Evolutionary conservation across 352 stramenopile species (phyloP).

Genomic region (Pythium periplocum): DNA sequence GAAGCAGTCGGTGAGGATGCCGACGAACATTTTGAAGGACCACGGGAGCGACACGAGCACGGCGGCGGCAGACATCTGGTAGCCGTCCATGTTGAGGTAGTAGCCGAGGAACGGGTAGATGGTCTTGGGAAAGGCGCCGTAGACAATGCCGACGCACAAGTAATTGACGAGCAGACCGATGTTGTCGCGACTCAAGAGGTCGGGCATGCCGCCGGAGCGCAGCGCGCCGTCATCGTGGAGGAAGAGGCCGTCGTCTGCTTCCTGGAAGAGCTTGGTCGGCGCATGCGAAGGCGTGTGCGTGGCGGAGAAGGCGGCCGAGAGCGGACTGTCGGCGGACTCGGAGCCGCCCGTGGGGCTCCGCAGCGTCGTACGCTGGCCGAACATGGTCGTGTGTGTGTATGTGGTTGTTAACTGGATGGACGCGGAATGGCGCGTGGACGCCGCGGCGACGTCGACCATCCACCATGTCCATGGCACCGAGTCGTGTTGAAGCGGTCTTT

Average conservation of each 20-base stretch:
- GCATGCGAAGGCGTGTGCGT: slow-evolving; percentile 6
- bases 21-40: slow-evolving; percentile 32
- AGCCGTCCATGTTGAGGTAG: slow-evolving; percentile 25
- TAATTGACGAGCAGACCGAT: slow-evolving; percentile 25
- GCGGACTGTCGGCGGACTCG: too few relatives aligned
- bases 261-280: neutral
- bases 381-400: too few relatives aligned
- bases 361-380: too few relatives aligned
- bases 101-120: slow-evolving; percentile 22
- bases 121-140: slow-evolving; percentile 19
- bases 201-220: slow-evolving; percentile 12
- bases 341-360: too few relatives aligned
- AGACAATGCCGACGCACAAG: slow-evolving; percentile 18
- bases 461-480: too few relatives aligned
- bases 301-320: neutral
- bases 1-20: slow-evolving; percentile 25
- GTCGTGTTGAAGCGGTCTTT: too few relatives aligned
- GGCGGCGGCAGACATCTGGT: slow-evolving; percentile 14
- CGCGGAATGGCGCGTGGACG: too few relatives aligned
- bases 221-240: slow-evolving; percentile 10
- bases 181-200: slow-evolving; percentile 17
- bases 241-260: slow-evolving; percentile 3
- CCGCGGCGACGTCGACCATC: too few relatives aligned
- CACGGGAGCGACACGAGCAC: slow-evolving; percentile 21
- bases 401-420: too few relatives aligned